Evolutionary conservation across 495 filamentous ascomycete species (phyloP).

Genomic region (Umbilicaria muhlenbergii): DNA sequence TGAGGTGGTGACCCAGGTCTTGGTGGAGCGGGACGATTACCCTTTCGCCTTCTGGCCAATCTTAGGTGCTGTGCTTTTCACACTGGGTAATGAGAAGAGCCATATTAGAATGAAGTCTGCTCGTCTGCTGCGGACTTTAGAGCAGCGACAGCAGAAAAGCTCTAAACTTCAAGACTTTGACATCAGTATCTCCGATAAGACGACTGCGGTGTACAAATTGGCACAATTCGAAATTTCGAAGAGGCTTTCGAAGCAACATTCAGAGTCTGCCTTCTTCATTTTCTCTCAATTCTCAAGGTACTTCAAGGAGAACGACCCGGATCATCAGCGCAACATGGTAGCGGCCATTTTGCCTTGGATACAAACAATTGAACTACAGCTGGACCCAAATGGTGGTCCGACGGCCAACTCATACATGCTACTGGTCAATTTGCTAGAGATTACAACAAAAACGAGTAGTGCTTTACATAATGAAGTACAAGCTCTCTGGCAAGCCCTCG

Average conservation of each 20-base stretch:
- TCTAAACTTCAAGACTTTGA: slow-evolving; percentile 94
- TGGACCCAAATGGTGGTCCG: slow-evolving; percentile 88
- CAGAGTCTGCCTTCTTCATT: slow-evolving; percentile 76
- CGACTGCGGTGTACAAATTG: slow-evolving; percentile 90
- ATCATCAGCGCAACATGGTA: slow-evolving; percentile 82
- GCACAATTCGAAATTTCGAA: slow-evolving; percentile 95
- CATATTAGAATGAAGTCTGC: slow-evolving; percentile 80
- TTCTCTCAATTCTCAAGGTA: slow-evolving; percentile 89
- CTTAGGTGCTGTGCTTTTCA: slow-evolving; percentile 74
- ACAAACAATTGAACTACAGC: slow-evolving; percentile 77
- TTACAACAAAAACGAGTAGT: slow-evolving; percentile 81
- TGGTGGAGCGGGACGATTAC: slow-evolving; percentile 66
- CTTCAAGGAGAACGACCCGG: slow-evolving; percentile 68
- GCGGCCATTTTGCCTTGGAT: slow-evolving; percentile 93
- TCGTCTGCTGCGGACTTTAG: slow-evolving; percentile 64
- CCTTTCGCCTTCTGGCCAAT: slow-evolving; percentile 80
- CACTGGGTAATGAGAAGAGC: slow-evolving; percentile 76
- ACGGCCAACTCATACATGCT: slow-evolving; percentile 88
- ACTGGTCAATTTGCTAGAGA: slow-evolving; percentile 87
- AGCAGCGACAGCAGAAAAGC: slow-evolving; percentile 68
- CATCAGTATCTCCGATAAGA: slow-evolving; percentile 96
- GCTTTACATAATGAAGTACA: slow-evolving; percentile 91
- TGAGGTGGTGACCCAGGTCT: slow-evolving; percentile 73
- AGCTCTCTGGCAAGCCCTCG: slow-evolving; percentile 91
- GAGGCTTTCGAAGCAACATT: slow-evolving; percentile 71